These are phyloP conservation scores for Ceratobasidium sp. DNA, from an alignment of 1,284 basidiomycete genomes.

Conservation along the genomic window DNA sequence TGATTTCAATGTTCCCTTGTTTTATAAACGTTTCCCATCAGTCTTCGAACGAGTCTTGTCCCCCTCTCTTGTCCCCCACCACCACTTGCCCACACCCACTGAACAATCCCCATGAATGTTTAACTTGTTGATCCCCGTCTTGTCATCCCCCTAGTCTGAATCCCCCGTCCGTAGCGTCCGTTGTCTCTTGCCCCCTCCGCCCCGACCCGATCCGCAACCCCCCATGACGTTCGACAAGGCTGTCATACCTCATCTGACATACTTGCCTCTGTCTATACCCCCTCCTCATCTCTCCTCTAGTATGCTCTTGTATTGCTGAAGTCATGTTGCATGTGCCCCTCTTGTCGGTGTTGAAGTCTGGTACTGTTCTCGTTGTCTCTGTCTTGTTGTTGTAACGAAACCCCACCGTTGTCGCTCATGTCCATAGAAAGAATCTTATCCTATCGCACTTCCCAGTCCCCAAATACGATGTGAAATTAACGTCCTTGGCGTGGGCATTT, in stretches of 20 bases:
- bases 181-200: background rate
- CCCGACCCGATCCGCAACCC: background rate
- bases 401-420: background rate
- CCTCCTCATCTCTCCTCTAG: background rate
- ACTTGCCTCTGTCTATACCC: background rate
- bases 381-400: slow-evolving; percentile 2
- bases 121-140: background rate
- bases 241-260: background rate
- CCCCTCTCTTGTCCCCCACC: slow-evolving; percentile 2
- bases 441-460: no score
- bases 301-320: background rate
- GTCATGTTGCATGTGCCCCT: no score
- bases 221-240: slow-evolving; percentile 12
- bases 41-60: slow-evolving; percentile 16
- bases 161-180: slow-evolving; percentile 4
- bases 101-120: background rate
- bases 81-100: background rate
- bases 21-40: slow-evolving; percentile 23
- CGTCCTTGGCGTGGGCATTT: background rate
- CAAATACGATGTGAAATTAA: background rate
- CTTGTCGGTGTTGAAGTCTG: no score
- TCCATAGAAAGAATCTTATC: background rate
- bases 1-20: background rate
- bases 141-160: background rate
- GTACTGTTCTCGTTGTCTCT: background rate